These are phyloP conservation scores for Pseudonectria foliicola DNA, from an alignment of 2,329 filamentous ascomycete genomes.

Conservation along the genomic window DNA sequence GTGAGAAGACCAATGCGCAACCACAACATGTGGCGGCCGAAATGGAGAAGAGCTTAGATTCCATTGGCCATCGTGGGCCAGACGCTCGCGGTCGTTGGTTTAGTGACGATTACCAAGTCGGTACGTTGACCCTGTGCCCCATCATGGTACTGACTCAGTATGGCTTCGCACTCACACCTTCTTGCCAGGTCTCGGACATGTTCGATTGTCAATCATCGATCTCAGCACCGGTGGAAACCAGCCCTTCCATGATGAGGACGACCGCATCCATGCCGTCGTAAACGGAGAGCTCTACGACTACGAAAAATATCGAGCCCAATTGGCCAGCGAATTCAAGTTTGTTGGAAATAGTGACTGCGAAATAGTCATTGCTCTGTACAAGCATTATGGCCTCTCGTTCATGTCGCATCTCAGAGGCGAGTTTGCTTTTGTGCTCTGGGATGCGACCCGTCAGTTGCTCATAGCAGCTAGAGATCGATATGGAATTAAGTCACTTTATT, in stretches of 20 bases:
- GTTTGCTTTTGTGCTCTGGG: slow-evolving; percentile 3
- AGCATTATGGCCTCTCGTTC: slow-evolving; percentile 4
- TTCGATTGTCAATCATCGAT: slow-evolving; percentile 47
- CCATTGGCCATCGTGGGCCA: background rate
- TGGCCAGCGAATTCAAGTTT: slow-evolving; percentile 5
- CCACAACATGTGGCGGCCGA: background rate
- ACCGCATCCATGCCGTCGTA: slow-evolving; percentile 46
- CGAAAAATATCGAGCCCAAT: slow-evolving; percentile 20
- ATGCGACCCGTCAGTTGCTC: background rate
- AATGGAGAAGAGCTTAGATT: background rate
- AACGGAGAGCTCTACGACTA: slow-evolving; percentile 54
- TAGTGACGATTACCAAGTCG: slow-evolving; percentile 1
- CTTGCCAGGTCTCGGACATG: slow-evolving; percentile 34
- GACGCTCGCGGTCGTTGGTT: slow-evolving; percentile 1
- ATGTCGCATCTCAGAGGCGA: slow-evolving; percentile 5
- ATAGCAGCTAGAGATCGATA: slow-evolving; percentile 3
- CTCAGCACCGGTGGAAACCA: slow-evolving; percentile 39
- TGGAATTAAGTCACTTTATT: slow-evolving; percentile 4
- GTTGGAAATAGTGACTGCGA: slow-evolving; percentile 7
- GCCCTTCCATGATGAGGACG: slow-evolving; percentile 34
- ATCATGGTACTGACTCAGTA: background rate
- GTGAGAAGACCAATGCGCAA: background rate
- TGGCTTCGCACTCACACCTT: background rate
- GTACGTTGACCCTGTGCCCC: background rate
- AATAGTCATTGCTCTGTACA: slow-evolving; percentile 8